phyloP scores from a whole-genome alignment of 1,284 basidiomycete species.

The Apiotrichum gamsii region DNA sequence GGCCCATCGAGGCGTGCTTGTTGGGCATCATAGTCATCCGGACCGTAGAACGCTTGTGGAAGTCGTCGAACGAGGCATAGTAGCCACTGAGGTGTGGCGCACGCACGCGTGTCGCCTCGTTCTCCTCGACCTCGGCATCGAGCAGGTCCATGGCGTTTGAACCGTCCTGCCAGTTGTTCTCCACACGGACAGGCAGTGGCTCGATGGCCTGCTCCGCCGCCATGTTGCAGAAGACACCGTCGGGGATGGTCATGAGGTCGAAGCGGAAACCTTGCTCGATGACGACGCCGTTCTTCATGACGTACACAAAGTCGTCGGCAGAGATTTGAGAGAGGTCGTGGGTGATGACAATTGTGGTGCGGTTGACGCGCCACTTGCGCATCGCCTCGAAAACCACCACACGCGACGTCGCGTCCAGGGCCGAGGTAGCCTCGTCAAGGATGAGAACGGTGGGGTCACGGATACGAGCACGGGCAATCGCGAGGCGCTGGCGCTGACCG shows the following conservation, averaged over 20 bases:
- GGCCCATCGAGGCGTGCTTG: no score
- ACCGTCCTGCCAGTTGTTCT: slow-evolving; percentile 37
- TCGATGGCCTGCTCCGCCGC: slow-evolving; percentile 43
- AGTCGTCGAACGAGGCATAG: not conserved
- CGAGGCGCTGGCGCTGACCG: slow-evolving; percentile 87
- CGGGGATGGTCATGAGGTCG: slow-evolving; percentile 56
- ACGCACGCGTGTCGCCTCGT: not conserved
- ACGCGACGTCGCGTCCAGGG: slow-evolving; percentile 82
- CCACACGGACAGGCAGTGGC: slow-evolving; percentile 35
- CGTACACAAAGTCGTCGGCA: slow-evolving; percentile 78
- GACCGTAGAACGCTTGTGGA: not conserved
- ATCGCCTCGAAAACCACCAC: slow-evolving; percentile 83
- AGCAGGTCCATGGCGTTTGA: slow-evolving; percentile 12
- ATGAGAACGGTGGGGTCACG: slow-evolving; percentile 85
- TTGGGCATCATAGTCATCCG: no score
- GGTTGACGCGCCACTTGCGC: slow-evolving; percentile 70
- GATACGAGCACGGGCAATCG: slow-evolving; percentile 80
- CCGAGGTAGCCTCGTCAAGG: slow-evolving; percentile 94
- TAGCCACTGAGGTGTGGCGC: not conserved
- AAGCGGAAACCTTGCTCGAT: slow-evolving; percentile 79
- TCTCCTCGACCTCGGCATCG: not conserved
- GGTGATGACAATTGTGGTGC: slow-evolving; percentile 92
- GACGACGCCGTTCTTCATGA: slow-evolving; percentile 74
- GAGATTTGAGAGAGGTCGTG: slow-evolving; percentile 86
- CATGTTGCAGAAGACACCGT: slow-evolving; percentile 47